A percentile compares a stretch with the other conserved stretches of the same genome.
These are phyloP conservation scores for Paracamarosporium sp. DNA, from an alignment of 2,329 filamentous ascomycete genomes.

Conservation along the genomic window DNA sequence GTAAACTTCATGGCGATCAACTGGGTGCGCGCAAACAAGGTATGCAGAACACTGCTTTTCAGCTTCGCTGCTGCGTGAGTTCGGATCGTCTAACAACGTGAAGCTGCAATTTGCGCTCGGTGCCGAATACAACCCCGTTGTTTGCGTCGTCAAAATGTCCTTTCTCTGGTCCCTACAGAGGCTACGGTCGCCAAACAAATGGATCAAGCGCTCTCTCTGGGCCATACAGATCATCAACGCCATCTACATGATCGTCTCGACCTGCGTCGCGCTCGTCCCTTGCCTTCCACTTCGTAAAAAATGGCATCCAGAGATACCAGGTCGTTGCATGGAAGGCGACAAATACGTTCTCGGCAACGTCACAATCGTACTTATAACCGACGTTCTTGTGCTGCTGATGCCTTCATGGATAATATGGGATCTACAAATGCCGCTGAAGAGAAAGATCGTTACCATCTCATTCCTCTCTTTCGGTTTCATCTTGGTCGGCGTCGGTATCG, in stretches of 20 bases:
- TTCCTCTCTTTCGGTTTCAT: slow-evolving; percentile 20
- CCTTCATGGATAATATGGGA: slow-evolving; percentile 34
- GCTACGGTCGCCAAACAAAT: slow-evolving; percentile 21
- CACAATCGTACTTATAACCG: slow-evolving; percentile 24
- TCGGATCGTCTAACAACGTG: not conserved
- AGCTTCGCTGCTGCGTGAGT: no score
- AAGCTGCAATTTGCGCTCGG: slow-evolving; percentile 23
- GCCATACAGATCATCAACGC: slow-evolving; percentile 24
- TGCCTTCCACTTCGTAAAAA: slow-evolving; percentile 22
- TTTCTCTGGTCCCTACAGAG: slow-evolving; percentile 30
- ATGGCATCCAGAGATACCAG: slow-evolving; percentile 22
- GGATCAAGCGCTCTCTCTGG: slow-evolving; percentile 22
- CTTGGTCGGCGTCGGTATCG: slow-evolving; percentile 24
- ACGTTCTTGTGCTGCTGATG: slow-evolving; percentile 25
- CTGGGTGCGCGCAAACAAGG: slow-evolving; percentile 6
- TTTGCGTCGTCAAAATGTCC: slow-evolving; percentile 26
- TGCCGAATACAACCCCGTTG: slow-evolving; percentile 25
- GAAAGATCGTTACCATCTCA: slow-evolving; percentile 21
- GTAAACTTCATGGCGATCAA: slow-evolving; percentile 6
- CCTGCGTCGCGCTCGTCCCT: slow-evolving; percentile 17
- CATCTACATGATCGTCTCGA: slow-evolving; percentile 18
- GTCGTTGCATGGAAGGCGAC: slow-evolving; percentile 18
- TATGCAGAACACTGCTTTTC: not conserved
- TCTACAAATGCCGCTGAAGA: slow-evolving; percentile 24
- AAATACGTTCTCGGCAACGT: slow-evolving; percentile 19